Conservation (phyloP, 495 filamentous ascomycete species). For the Xylaria scruposa region DNA sequence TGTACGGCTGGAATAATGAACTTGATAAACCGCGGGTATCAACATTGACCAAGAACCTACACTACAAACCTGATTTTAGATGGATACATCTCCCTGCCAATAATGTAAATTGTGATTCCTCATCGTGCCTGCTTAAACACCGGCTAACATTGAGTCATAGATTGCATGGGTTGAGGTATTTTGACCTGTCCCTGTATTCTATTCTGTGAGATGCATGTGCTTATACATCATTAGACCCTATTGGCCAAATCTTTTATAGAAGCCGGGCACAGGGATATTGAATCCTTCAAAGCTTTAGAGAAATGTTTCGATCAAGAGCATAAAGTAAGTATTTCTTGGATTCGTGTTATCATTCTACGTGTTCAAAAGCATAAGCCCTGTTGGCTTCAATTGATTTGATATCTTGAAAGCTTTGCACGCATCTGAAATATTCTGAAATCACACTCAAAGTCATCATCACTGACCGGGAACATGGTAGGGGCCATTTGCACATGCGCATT, state of each 20-base stretch:
- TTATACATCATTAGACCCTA: constrained; percentile 58
- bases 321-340: constrained; percentile 35
- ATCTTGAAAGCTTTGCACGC: background rate
- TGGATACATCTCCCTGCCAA: constrained; percentile 74
- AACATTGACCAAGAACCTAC: constrained; percentile 59
- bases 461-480: constrained; percentile 38
- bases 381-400: background rate
- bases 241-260: constrained; percentile 73
- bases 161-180: constrained; percentile 47
- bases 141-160: constrained; percentile 34
- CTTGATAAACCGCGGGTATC: constrained; percentile 62
- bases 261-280: constrained; percentile 67
- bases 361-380: background rate
- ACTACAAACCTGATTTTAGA: constrained; percentile 62
- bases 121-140: constrained; percentile 13
- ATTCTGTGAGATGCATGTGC: constrained; percentile 42
- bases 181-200: constrained; percentile 2
- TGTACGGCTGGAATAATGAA: constrained; percentile 66
- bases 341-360: background rate
- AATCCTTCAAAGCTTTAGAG: constrained; percentile 71
- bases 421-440: background rate
- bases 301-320: constrained; percentile 70
- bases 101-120: constrained; percentile 39
- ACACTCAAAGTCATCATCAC: background rate
- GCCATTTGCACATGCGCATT: constrained; percentile 66